These are phyloP conservation scores for Emericellopsis cladophorae DNA, from an alignment of 2,329 filamentous ascomycete genomes.

Conservation along the genomic window DNA sequence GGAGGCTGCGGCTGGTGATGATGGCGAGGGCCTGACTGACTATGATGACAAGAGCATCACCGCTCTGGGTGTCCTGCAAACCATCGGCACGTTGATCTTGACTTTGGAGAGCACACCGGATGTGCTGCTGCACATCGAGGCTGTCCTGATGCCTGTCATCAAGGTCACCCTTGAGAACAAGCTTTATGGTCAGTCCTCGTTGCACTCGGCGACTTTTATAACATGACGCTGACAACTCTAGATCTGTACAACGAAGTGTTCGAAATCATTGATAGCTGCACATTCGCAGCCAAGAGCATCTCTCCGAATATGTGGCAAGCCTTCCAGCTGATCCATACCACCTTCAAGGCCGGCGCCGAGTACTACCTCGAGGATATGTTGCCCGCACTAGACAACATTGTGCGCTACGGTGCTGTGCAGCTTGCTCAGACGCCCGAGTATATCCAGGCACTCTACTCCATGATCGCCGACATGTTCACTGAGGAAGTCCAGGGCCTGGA, in stretches of 20 bases:
- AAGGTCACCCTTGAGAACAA: constrained; percentile 95
- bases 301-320: constrained; percentile 97
- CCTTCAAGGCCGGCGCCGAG: constrained; percentile 94
- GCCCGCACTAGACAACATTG: constrained; percentile 93
- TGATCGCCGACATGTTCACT: constrained; percentile 90
- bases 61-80: constrained; percentile 88
- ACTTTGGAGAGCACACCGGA: constrained; percentile 96
- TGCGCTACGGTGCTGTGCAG: constrained; percentile 76
- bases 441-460: constrained; percentile 76
- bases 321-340: constrained; percentile 91
- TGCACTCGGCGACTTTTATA: neutral
- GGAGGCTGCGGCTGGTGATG: constrained; percentile 62
- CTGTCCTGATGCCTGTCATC: constrained; percentile 93
- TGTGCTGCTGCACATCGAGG: constrained; percentile 86
- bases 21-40: constrained; percentile 73
- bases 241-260: constrained; percentile 97
- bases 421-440: constrained; percentile 77
- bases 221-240: constrained; percentile 13
- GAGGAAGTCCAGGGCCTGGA: constrained; percentile 91
- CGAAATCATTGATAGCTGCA: constrained; percentile 98
- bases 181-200: constrained; percentile 55
- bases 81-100: constrained; percentile 91
- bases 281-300: constrained; percentile 91
- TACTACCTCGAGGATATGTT: constrained; percentile 98
- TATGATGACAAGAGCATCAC: constrained; percentile 99